Percentiles rank a stretch among this genome's conserved stretches.
Evolutionary conservation across 2,329 filamentous ascomycete genomes (phyloP).

Genomic region (Ciborinia camelliae): DNA sequence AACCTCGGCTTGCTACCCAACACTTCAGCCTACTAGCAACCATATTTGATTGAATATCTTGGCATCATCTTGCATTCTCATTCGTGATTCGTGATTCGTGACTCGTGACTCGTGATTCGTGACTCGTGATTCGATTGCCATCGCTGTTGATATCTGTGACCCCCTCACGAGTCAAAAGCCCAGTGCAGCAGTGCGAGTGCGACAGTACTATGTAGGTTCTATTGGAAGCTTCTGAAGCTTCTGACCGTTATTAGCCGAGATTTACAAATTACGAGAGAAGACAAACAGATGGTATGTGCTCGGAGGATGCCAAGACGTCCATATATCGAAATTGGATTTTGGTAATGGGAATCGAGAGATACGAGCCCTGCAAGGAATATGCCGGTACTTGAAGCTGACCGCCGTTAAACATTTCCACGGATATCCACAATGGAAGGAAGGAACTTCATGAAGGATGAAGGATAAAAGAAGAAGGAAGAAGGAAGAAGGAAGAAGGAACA

Average conservation of each 20-base stretch:
- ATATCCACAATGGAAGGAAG: conserved; percentile 6
- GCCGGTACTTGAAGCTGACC: not conserved
- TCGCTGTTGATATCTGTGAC: not conserved
- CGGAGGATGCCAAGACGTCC: not conserved
- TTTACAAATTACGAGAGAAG: not conserved
- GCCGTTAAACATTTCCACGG: not conserved
- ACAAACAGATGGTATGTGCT: conserved; percentile 14
- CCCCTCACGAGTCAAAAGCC: too few relatives aligned
- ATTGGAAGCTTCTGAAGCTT: too few relatives aligned
- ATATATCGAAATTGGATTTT: conserved; percentile 11
- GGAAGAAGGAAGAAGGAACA: too few relatives aligned
- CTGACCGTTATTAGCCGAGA: not conserved
- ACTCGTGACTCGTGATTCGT: not conserved
- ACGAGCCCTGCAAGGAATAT: conserved; percentile 13
- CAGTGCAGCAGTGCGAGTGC: too few relatives aligned
- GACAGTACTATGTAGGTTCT: too few relatives aligned
- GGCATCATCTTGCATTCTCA: too few relatives aligned
- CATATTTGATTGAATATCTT: not conserved
- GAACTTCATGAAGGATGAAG: conserved; percentile 3
- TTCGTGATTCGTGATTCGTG: not conserved
- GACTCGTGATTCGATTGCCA: not conserved
- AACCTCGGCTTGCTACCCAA: conserved; percentile 14
- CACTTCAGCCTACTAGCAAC: not conserved
- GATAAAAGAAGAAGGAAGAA: too few relatives aligned
- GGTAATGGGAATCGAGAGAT: conserved; percentile 11